phyloP scores from a whole-genome alignment of 1,139 yeast genomes.

The Suhomyces anneliseae region DNA sequence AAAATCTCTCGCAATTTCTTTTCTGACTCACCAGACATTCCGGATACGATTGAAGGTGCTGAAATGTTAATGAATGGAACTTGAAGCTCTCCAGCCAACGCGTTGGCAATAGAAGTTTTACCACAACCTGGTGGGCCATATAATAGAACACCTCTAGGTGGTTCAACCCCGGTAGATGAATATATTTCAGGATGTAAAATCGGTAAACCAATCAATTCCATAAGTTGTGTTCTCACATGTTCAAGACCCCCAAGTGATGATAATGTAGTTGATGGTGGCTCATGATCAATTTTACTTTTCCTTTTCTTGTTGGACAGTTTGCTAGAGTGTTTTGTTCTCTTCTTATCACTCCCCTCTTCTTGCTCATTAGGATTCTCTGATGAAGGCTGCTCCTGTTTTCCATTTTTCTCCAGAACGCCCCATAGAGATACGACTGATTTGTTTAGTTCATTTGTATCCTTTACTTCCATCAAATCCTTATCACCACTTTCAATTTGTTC shows the following conservation, averaged over 20 bases:
- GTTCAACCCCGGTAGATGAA: slow-evolving; percentile 84
- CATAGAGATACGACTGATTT: slow-evolving; percentile 74
- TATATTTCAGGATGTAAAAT: slow-evolving; percentile 92
- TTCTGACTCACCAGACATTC: slow-evolving; percentile 99
- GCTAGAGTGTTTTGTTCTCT: slow-evolving; percentile 30
- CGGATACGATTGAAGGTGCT: slow-evolving; percentile 96
- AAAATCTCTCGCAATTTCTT: slow-evolving; percentile 89
- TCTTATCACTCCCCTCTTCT: slow-evolving; percentile 21
- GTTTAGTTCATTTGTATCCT: slow-evolving; percentile 66
- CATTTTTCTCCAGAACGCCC: slow-evolving; percentile 33
- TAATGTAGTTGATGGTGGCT: slow-evolving; percentile 68
- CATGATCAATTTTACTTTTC: slow-evolving; percentile 54
- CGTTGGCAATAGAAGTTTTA: slow-evolving; percentile 93
- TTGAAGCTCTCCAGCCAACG: slow-evolving; percentile 90
- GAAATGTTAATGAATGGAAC: slow-evolving; percentile 90
- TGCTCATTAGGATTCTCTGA: slow-evolving; percentile 11
- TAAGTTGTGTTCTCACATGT: slow-evolving; percentile 73
- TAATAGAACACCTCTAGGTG: slow-evolving; percentile 91
- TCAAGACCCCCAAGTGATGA: slow-evolving; percentile 89
- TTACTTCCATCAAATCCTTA: slow-evolving; percentile 58
- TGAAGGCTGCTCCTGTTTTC: slow-evolving; percentile 8
- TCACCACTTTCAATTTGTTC: slow-evolving; percentile 28
- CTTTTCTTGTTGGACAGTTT: slow-evolving; percentile 33
- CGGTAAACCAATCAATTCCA: slow-evolving; percentile 91
- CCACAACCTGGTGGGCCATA: slow-evolving; percentile 99